Evolutionary conservation across 2,329 filamentous ascomycete species (phyloP).

Genomic region (Ambrosiella xylebori): DNA sequence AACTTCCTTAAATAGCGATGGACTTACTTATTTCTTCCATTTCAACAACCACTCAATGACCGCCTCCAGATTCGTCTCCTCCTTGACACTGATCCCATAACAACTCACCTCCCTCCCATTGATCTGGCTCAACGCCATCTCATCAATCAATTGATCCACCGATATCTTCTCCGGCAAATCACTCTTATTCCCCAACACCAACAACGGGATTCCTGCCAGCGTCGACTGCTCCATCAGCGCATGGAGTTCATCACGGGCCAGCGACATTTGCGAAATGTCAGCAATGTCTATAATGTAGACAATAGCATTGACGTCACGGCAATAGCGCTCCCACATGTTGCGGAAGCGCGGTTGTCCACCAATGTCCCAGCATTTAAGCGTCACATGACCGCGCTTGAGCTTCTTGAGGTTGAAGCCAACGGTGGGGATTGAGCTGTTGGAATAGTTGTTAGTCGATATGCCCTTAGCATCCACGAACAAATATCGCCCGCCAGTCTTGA

Average conservation of each 20-base stretch:
- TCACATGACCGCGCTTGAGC: constrained; percentile 94
- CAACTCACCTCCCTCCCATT: constrained; percentile 89
- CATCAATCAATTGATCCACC: constrained; percentile 90
- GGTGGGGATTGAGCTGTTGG: constrained; percentile 77
- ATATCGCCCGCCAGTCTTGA: too few species aligned
- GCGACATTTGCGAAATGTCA: constrained; percentile 60
- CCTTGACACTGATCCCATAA: constrained; percentile 96
- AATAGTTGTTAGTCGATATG: constrained; percentile 1
- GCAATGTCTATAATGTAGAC: constrained; percentile 97
- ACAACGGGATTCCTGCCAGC: constrained; percentile 73
- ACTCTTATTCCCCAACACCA: constrained; percentile 94
- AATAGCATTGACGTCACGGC: constrained; percentile 90
- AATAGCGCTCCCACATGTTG: constrained; percentile 99
- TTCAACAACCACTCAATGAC: constrained; percentile 95
- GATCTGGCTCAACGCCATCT: constrained; percentile 75
- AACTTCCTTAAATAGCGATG: background rate
- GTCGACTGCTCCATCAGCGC: constrained; percentile 69
- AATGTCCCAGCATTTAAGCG: constrained; percentile 97
- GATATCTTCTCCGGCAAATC: constrained; percentile 81
- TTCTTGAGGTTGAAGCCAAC: constrained; percentile 99
- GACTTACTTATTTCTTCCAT: constrained; percentile 44
- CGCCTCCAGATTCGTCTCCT: constrained; percentile 95
- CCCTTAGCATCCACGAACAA: too few species aligned
- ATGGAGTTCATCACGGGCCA: constrained; percentile 85
- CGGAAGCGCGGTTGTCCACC: constrained; percentile 93